Conservation (phyloP, 768 basidiomycete species). For the Mycena leptocephala region DNA sequence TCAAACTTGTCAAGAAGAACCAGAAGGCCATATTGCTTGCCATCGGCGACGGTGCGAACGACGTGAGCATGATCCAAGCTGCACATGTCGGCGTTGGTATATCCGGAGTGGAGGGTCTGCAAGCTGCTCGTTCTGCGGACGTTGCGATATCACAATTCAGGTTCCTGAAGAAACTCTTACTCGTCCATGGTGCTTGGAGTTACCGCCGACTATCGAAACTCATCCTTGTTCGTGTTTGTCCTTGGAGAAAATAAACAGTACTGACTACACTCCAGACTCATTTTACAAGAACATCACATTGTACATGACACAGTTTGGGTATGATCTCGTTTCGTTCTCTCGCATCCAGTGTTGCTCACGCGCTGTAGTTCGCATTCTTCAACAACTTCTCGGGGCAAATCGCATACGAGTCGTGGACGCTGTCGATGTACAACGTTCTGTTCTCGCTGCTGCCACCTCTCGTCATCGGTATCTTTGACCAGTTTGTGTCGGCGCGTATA, state of each 20-base stretch:
- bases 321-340: conserved; percentile 32
- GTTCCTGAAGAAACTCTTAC: conserved; percentile 92
- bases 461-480: conserved; percentile 98
- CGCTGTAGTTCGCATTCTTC: conserved; percentile 93
- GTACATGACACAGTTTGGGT: conserved; percentile 99
- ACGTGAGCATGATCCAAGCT: conserved; percentile 99
- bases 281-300: conserved; percentile 99
- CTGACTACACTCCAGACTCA: conserved; percentile 72
- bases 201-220: conserved; percentile 96
- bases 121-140: conserved; percentile 98
- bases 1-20: conserved; percentile 99
- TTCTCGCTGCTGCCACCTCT: conserved; percentile 97
- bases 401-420: conserved; percentile 98
- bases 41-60: conserved; percentile 98
- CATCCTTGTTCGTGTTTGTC: conserved; percentile 84
- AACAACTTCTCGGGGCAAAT: conserved; percentile 99
- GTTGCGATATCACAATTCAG: conserved; percentile 99
- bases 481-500: conserved; percentile 97
- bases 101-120: conserved; percentile 98
- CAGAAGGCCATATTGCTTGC: conserved; percentile 94
- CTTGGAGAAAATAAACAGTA: background rate
- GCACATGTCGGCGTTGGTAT: conserved; percentile 98
- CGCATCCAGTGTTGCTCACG: background rate
- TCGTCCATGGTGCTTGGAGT: conserved; percentile 99
- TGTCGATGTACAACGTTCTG: conserved; percentile 96